Evolutionary conservation across 208 protist genomes (phyloP), one percentile per base, ranked within the genome.

Genomic region (Acanthamoeba rhysodes): DNA sequence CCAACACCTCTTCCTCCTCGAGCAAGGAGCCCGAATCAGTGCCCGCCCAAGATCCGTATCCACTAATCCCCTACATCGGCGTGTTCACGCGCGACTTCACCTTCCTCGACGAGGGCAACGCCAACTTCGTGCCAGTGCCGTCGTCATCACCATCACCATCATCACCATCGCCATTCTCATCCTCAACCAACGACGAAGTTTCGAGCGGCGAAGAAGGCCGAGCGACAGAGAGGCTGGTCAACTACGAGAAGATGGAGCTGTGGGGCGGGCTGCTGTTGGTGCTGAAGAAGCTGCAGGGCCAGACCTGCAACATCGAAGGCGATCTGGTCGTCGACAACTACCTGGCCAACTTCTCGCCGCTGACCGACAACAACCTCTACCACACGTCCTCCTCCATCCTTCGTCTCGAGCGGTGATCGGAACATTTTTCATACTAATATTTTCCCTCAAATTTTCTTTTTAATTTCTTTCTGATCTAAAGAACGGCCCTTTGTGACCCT

Each of bases 201-300:
- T 7, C 16, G 7, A 9, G n/a, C 16, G 7, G 64, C 7, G 24
- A 72, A 27, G 22, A 72, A 72, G 64, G 74, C 32, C 29, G 37
- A 50, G n/a, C 5, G 34, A n/a, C 6, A 12, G 34, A 82, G 74
- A 12, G 48, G 48, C 74, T 91, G 53, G 55, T 90, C 85, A 91
- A 91, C 32, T 91, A 91, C 45, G 85, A 91, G 85, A 91, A 91
- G 85, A 91, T 91, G 85, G 85, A 91, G 85, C n/a, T 91, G 85
- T 91, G 85, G 85, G 85, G 85, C 32, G 57, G 62, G 6, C 55
- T 91, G 16, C 53, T 91, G 34, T 34, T 64, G 12, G 57, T 74
- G n/a, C 53, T 91, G 55, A 91, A 70, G 85, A 41, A 53, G 53
- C 85, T 91, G 55, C 85, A 91, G 45, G 62, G 7, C 20, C 85